Percentiles rank a stretch among this genome's conserved stretches.
Evolutionary conservation across 1,139 yeast genomes (phyloP).

Genomic region (Blastobotrys serpentis): DNA sequence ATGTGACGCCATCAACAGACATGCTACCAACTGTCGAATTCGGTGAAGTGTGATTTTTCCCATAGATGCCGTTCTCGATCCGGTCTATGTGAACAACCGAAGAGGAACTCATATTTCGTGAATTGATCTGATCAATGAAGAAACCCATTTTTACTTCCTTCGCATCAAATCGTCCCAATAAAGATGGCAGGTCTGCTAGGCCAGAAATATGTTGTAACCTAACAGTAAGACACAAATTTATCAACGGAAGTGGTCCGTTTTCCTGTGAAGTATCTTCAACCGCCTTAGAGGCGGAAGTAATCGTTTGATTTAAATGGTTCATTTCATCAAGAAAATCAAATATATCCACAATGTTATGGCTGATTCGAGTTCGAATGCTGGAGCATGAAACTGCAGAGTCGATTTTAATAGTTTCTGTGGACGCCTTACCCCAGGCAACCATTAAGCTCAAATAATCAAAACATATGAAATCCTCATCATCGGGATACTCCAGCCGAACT

Average conservation of each 20-base stretch:
- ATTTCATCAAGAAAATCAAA: constrained; percentile 16
- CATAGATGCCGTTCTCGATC: constrained; percentile 3
- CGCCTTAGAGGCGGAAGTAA: not conserved
- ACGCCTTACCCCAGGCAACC: constrained; percentile 22
- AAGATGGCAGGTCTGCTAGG: constrained; percentile 9
- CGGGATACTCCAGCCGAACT: constrained; percentile 31
- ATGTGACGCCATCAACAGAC: not conserved
- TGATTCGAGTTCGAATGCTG: constrained; percentile 26
- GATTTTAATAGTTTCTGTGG: constrained; percentile 17
- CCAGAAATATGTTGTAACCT: constrained; percentile 3
- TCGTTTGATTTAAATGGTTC: not conserved
- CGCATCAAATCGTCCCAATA: constrained; percentile 4
- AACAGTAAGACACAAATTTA: constrained; percentile 11
- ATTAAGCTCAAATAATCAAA: constrained; percentile 36
- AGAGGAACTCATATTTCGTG: constrained; percentile 5
- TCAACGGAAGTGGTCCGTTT: not conserved
- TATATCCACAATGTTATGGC: constrained; percentile 25
- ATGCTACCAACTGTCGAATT: not conserved
- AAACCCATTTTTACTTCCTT: constrained; percentile 9
- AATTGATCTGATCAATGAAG: constrained; percentile 10
- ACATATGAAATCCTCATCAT: constrained; percentile 37
- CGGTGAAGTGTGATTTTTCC: not conserved
- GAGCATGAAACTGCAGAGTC: constrained; percentile 27
- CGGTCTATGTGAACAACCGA: constrained; percentile 9
- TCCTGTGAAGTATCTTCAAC: not conserved